Evolutionary conservation across 768 basidiomycete genomes (phyloP).

Genomic region (Pholiota molesta): DNA sequence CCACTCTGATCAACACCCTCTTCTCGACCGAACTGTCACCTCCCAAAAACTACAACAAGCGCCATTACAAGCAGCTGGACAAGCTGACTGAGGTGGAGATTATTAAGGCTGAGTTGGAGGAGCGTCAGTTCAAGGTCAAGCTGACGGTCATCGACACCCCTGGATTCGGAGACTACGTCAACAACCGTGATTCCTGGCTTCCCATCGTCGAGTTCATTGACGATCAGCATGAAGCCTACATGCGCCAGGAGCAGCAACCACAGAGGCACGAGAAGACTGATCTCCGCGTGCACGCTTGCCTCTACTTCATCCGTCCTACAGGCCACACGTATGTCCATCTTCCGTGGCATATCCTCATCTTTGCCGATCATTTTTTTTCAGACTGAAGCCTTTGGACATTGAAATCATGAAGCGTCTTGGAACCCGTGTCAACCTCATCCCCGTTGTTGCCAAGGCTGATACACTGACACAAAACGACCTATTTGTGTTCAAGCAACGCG

Average conservation of each 20-base stretch:
- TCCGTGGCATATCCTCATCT: conserved; percentile 9
- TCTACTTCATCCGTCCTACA: conserved; percentile 96
- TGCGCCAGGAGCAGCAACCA: conserved; percentile 99
- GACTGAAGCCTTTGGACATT: conserved; percentile 95
- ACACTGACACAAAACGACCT: conserved; percentile 95
- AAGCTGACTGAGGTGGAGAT: conserved; percentile 99
- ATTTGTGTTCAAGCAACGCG: conserved; percentile 88
- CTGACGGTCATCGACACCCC: conserved; percentile 99
- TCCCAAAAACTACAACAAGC: conserved; percentile 85
- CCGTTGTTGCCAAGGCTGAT: conserved; percentile 96
- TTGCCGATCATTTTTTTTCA: conserved; percentile 29
- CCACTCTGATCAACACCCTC: conserved; percentile 97
- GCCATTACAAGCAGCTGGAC: conserved; percentile 96
- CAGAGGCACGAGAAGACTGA: conserved; percentile 93
- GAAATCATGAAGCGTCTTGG: conserved; percentile 99
- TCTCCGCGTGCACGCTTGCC: conserved; percentile 92
- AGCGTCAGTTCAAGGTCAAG: conserved; percentile 99
- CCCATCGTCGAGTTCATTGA: conserved; percentile 99
- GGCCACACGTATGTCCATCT: conserved; percentile 84
- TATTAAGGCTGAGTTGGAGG: conserved; percentile 99
- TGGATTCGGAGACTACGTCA: conserved; percentile 99
- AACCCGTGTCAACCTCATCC: conserved; percentile 96
- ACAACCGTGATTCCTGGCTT: conserved; percentile 98
- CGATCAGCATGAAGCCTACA: conserved; percentile 93
- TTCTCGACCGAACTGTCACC: conserved; percentile 97